These are phyloP conservation scores for Spathaspora sp. DNA, from an alignment of 805 yeast species.

Conservation along the genomic window DNA sequence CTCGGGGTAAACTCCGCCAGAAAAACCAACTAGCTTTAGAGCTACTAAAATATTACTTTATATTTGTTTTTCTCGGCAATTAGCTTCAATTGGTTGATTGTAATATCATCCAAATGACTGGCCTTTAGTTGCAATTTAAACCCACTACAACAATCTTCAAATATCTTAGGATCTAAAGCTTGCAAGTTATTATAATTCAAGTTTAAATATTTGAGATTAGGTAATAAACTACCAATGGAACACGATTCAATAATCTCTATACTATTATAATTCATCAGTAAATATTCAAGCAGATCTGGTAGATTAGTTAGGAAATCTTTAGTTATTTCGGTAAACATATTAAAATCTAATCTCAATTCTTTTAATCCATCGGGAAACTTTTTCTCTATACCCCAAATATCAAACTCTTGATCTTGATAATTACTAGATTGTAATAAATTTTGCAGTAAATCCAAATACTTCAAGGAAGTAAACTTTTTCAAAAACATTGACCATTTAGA, in stretches of 20 bases:
- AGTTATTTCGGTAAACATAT: conserved; percentile 18
- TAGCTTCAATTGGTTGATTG: conserved; percentile 8
- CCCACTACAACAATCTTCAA: conserved; percentile 1
- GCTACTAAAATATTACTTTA: conserved; percentile 7
- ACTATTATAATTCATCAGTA: conserved; percentile 13
- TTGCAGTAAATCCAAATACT: conserved; percentile 21
- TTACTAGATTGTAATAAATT: conserved; percentile 16
- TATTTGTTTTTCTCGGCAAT: conserved; percentile 6
- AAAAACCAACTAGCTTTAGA: too few species aligned
- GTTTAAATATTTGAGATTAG: conserved; percentile 15
- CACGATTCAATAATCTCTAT: conserved; percentile 6
- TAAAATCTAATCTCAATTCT: conserved; percentile 21
- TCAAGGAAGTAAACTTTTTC: conserved; percentile 17
- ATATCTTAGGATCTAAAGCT: conserved; percentile 5
- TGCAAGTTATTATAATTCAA: conserved; percentile 14
- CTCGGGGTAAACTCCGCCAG: too few species aligned
- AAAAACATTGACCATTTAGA: conserved; percentile 30
- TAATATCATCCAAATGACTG: conserved; percentile 12
- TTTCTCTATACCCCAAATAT: conserved; percentile 14
- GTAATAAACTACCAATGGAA: conserved; percentile 10
- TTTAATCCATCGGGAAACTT: conserved; percentile 23
- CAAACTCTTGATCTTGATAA: conserved; percentile 9
- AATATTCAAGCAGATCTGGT: conserved; percentile 22
- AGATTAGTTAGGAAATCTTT: conserved; percentile 16
- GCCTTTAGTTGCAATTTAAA: conserved; percentile 10